Conservation (phyloP, 495 filamentous ascomycete species). For the Hypoxylon fragiforme region DNA sequence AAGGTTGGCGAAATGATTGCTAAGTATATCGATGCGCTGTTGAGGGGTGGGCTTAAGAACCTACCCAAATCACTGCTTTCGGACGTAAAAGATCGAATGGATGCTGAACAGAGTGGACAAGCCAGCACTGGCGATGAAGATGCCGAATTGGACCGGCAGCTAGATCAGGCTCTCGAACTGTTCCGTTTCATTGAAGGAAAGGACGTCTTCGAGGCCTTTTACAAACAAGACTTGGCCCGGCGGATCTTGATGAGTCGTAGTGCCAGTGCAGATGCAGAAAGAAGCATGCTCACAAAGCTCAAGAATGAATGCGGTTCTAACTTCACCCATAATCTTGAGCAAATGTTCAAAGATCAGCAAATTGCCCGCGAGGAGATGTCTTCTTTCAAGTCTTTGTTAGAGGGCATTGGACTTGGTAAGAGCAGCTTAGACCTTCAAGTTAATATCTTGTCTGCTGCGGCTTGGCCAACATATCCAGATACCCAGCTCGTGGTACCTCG, state of each 20-base stretch:
- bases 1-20: conserved; percentile 99
- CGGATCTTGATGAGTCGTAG: conserved; percentile 87
- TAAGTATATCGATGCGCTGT: conserved; percentile 89
- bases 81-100: conserved; percentile 52
- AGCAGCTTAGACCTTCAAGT: conserved; percentile 77
- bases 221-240: conserved; percentile 93
- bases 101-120: conserved; percentile 57
- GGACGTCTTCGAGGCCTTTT: conserved; percentile 97
- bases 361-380: conserved; percentile 81
- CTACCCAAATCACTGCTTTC: conserved; percentile 63
- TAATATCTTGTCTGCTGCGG: conserved; percentile 79
- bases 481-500: conserved; percentile 73
- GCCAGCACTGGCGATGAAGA: conserved; percentile 76
- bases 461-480: conserved; percentile 92
- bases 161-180: conserved; percentile 88
- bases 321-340: conserved; percentile 95
- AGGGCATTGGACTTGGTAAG: conserved; percentile 51
- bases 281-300: conserved; percentile 88
- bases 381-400: conserved; percentile 63
- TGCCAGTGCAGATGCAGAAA: conserved; percentile 91
- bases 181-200: conserved; percentile 98
- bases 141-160: conserved; percentile 81
- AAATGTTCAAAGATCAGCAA: conserved; percentile 99
- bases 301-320: conserved; percentile 90
- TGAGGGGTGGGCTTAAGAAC: conserved; percentile 83